Conservation (phyloP, 2,329 filamentous ascomycete genomes). For the Arthrobotrys sinensis region DNA sequence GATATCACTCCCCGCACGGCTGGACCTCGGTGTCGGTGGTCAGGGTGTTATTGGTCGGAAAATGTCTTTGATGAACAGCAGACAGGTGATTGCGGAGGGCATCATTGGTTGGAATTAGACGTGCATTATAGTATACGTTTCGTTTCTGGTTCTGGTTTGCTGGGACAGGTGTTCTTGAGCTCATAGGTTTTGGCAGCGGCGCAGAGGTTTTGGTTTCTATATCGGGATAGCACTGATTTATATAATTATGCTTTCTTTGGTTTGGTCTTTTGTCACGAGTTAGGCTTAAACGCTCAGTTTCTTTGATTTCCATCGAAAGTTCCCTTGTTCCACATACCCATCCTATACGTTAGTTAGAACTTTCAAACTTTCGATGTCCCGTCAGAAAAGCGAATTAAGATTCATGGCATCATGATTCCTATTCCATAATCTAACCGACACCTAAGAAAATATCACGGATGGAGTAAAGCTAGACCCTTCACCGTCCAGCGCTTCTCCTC, state of each 20-base stretch:
- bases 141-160: neutral
- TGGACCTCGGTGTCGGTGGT: slow-evolving; percentile 55
- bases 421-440: neutral
- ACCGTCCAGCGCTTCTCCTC: slow-evolving; percentile 30
- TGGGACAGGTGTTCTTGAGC: neutral
- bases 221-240: too few species aligned
- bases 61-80: slow-evolving; percentile 53
- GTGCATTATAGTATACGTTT: neutral
- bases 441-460: neutral
- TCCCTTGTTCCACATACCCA: too few species aligned
- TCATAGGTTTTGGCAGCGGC: neutral
- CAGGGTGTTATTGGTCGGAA: slow-evolving; percentile 56
- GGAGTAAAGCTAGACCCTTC: neutral
- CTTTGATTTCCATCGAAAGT: too few species aligned
- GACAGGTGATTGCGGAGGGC: slow-evolving; percentile 56
- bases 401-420: too few species aligned
- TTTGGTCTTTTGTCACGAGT: too few species aligned
- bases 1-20: slow-evolving; percentile 22
- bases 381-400: too few species aligned
- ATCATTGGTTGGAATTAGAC: slow-evolving; percentile 58
- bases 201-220: too few species aligned
- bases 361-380: too few species aligned
- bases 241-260: too few species aligned
- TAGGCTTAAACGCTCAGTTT: too few species aligned
- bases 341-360: too few species aligned